phyloP scores from a whole-genome alignment of 208 protist genomes.

The Acanthamoeba healyi region DNA sequence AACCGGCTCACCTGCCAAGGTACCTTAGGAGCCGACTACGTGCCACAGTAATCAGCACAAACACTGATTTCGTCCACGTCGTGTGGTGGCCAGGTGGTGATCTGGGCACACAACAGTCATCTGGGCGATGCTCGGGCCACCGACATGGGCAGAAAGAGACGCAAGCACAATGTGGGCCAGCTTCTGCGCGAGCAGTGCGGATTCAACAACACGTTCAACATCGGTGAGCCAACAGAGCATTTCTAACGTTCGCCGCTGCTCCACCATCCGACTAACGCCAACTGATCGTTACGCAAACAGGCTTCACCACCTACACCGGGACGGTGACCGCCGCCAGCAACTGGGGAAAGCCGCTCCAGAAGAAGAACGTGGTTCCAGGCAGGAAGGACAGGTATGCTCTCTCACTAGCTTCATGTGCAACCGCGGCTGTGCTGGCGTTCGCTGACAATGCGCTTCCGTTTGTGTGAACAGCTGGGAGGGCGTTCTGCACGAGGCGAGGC shows the following conservation, averaged over 20 bases:
- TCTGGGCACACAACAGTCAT: conserved; percentile 80
- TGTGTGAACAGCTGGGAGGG: conserved; percentile 37
- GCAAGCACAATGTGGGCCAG: conserved; percentile 35
- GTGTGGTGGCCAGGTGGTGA: background rate
- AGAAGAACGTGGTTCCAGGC: conserved; percentile 49
- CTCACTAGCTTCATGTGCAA: background rate
- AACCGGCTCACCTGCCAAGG: background rate
- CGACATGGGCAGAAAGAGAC: conserved; percentile 23
- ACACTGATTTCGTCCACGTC: background rate
- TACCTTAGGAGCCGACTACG: background rate
- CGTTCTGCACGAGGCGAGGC: conserved; percentile 22
- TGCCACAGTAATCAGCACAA: background rate
- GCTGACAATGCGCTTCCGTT: background rate
- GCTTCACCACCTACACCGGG: conserved; percentile 73
- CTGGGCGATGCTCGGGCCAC: conserved; percentile 72
- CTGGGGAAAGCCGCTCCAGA: conserved; percentile 69
- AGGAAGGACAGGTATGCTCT: conserved; percentile 35
- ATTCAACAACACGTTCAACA: conserved; percentile 43
- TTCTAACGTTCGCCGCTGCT: background rate
- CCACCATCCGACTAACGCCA: background rate
- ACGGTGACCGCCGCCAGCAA: conserved; percentile 74
- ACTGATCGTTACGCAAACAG: conserved; percentile 7
- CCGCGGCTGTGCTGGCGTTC: background rate
- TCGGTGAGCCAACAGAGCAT: background rate
- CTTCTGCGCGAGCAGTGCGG: conserved; percentile 39